Evolutionary conservation across 164 flowering plant genomes (phyloP).

Genomic region (Amborella trichopoda): DNA sequence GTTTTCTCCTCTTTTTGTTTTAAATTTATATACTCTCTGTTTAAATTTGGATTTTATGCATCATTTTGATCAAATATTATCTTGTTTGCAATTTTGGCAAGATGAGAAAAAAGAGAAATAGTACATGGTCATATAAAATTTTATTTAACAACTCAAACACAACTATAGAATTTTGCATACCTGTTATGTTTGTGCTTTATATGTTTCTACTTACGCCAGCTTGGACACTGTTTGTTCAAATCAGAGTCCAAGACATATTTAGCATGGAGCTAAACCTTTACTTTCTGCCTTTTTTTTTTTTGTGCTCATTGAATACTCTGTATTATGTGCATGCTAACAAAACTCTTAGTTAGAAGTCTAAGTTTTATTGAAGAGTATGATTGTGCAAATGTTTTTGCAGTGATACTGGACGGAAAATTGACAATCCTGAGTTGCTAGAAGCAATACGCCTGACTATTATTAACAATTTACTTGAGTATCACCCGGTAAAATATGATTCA

Average conservation of each 20-base stretch:
- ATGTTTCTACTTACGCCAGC: neutral
- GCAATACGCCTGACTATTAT: constrained; percentile 92
- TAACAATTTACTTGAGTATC: constrained; percentile 81
- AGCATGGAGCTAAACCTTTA: neutral
- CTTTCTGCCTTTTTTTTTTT: neutral
- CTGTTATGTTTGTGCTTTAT: no score
- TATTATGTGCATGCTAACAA: neutral
- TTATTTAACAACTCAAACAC: no score
- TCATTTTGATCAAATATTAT: no score
- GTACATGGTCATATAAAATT: no score
- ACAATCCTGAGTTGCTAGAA: constrained; percentile 90
- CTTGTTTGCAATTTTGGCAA: no score
- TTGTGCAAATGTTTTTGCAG: constrained; percentile 49
- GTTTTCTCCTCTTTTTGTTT: no score
- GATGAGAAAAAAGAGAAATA: no score
- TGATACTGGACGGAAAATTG: constrained; percentile 86
- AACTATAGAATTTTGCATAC: no score
- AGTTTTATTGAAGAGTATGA: constrained; percentile 1
- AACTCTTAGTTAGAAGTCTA: neutral
- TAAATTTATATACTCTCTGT: no score
- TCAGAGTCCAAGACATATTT: no score
- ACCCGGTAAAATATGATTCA: constrained; percentile 48
- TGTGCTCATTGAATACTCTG: neutral
- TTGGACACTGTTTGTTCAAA: no score
- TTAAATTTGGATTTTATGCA: no score